These are phyloP conservation scores for Plenodomus tracheiphilus DNA, from an alignment of 2,329 filamentous ascomycete genomes.

Conservation along the genomic window DNA sequence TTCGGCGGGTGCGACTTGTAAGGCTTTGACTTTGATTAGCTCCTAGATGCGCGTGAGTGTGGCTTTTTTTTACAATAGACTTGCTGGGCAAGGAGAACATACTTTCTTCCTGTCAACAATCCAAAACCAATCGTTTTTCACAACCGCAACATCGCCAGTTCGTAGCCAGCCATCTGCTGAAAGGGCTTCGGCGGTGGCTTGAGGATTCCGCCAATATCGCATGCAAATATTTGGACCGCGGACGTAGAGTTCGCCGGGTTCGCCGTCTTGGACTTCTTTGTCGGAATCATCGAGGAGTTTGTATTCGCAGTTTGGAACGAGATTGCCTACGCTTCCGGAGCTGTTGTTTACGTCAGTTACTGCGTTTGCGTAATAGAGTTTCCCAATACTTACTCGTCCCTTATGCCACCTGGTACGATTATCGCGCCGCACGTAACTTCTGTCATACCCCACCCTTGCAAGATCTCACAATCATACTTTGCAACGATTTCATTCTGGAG, in stretches of 20 bases:
- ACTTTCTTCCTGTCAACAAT: constrained; percentile 45
- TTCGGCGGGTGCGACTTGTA: constrained; percentile 43
- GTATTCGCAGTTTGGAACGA: constrained; percentile 46
- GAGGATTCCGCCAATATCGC: constrained; percentile 48
- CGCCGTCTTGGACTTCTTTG: constrained; percentile 44
- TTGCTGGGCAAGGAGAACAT: neutral
- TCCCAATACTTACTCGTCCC: constrained; percentile 35
- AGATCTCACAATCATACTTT: constrained; percentile 41
- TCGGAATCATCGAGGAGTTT: constrained; percentile 50
- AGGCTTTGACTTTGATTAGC: constrained; percentile 49
- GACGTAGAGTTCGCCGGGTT: constrained; percentile 47
- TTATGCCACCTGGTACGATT: constrained; percentile 38
- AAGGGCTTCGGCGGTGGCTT: constrained; percentile 44
- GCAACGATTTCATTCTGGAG: constrained; percentile 46
- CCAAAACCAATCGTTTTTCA: constrained; percentile 41
- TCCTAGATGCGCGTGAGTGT: constrained; percentile 23
- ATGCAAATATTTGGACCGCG: constrained; percentile 47
- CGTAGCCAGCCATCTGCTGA: constrained; percentile 46
- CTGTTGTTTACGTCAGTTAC: constrained; percentile 7
- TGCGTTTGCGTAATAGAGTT: no score
- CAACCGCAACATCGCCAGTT: constrained; percentile 41
- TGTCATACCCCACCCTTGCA: constrained; percentile 49
- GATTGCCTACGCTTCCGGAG: constrained; percentile 45
- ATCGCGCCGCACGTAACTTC: constrained; percentile 49
- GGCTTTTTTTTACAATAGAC: neutral